phyloP scores from a whole-genome alignment of 768 basidiomycete genomes.

The Tricholoma sp. region DNA sequence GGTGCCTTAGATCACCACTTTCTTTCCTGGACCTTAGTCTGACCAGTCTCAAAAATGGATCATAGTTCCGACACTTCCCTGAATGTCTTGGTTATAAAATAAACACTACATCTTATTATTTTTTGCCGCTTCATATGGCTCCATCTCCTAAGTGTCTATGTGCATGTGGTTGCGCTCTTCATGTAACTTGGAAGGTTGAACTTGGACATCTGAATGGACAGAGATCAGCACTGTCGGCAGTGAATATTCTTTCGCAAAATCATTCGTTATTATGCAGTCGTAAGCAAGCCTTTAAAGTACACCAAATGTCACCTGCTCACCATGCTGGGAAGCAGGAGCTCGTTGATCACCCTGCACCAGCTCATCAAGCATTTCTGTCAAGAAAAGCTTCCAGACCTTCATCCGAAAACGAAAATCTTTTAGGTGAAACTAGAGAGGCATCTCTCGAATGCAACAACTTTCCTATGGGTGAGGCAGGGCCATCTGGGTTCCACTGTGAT shows the following conservation, averaged over 20 bases:
- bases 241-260: not conserved
- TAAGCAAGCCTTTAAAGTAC: not conserved
- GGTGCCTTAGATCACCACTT: too few relatives aligned
- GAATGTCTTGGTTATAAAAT: too few relatives aligned
- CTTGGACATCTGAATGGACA: not conserved
- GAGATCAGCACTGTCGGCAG: not conserved
- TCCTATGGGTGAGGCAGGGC: too few relatives aligned
- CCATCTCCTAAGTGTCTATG: too few relatives aligned
- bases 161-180: not conserved
- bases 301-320: not conserved
- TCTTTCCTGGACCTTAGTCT: too few relatives aligned
- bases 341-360: not conserved
- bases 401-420: too few relatives aligned
- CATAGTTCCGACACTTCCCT: not conserved
- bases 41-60: too few relatives aligned
- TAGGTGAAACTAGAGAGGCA: too few relatives aligned
- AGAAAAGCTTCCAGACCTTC: not conserved
- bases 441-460: too few relatives aligned
- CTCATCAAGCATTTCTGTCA: not conserved
- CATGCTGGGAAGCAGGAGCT: not conserved
- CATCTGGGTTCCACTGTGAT: too few relatives aligned
- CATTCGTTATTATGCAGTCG: not conserved
- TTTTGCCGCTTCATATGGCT: too few relatives aligned
- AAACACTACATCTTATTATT: too few relatives aligned
- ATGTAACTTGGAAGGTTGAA: not conserved